Conservation (phyloP, 208 protist genomes). For the Sergeia podlipaevii region DNA sequence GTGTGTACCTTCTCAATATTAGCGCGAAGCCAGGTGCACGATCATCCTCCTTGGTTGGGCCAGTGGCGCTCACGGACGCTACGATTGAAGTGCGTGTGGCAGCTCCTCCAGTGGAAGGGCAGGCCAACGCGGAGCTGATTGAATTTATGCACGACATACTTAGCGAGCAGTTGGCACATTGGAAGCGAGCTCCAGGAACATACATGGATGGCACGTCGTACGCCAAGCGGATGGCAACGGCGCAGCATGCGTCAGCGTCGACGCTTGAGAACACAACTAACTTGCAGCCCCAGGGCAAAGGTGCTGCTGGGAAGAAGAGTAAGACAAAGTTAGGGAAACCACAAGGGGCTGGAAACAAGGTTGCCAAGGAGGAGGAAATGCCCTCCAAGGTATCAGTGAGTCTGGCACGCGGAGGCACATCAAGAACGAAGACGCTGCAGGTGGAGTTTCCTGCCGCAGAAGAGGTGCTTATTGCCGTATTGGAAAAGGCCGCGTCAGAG, state of each 20-base stretch:
- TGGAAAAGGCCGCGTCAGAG: conserved; percentile 31
- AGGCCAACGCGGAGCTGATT: conserved; percentile 74
- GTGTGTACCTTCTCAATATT: conserved; percentile 43
- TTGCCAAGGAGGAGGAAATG: neutral
- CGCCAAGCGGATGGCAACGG: conserved; percentile 9
- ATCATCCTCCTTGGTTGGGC: conserved; percentile 27
- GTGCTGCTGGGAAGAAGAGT: conserved; percentile 1
- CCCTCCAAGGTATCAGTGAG: conserved; percentile 36
- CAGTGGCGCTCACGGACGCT: conserved; percentile 13
- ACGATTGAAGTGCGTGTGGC: conserved; percentile 59
- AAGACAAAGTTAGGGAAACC: conserved; percentile 20
- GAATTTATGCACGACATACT: conserved; percentile 45
- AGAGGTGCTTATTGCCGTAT: conserved; percentile 40
- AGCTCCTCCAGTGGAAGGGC: conserved; percentile 70
- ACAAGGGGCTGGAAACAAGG: conserved; percentile 1
- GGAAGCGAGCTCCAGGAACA: neutral
- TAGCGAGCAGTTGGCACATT: neutral
- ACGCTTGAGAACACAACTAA: too few relatives aligned
- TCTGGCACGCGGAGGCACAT: conserved; percentile 50
- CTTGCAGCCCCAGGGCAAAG: neutral
- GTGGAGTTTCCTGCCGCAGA: conserved; percentile 51
- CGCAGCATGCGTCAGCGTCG: neutral
- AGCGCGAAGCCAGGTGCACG: conserved; percentile 77
- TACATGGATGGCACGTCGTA: conserved; percentile 25
- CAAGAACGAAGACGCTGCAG: conserved; percentile 50